phyloP scores from a whole-genome alignment of 2,329 filamentous ascomycete genomes.

The Mycosphaerella arachidis region DNA sequence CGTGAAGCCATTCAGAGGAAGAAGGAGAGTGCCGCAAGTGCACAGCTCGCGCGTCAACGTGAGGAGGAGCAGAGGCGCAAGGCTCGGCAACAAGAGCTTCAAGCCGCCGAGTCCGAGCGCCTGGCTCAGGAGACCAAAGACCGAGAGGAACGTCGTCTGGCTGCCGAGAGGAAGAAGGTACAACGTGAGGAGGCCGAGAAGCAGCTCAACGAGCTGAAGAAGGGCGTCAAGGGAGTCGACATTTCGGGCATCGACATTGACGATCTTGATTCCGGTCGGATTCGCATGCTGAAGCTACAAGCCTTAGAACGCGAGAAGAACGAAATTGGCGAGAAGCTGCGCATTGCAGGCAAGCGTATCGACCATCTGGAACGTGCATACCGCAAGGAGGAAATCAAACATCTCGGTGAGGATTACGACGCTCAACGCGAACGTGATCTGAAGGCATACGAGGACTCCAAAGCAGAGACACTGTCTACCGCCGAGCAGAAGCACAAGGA shows the following conservation, averaged over 20 bases:
- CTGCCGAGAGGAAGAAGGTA: slow-evolving; percentile 75
- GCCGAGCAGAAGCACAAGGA: slow-evolving; percentile 85
- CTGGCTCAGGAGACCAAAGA: slow-evolving; percentile 89
- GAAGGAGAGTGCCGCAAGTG: slow-evolving; percentile 90
- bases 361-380: slow-evolving; percentile 97
- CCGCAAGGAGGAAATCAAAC: slow-evolving; percentile 92
- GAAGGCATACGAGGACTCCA: slow-evolving; percentile 74
- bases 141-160: slow-evolving; percentile 78
- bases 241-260: slow-evolving; percentile 84
- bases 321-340: slow-evolving; percentile 83
- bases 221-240: slow-evolving; percentile 77
- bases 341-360: slow-evolving; percentile 88
- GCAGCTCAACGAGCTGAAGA: slow-evolving; percentile 92
- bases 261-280: slow-evolving; percentile 54
- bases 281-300: slow-evolving; percentile 90
- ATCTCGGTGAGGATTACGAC: slow-evolving; percentile 79
- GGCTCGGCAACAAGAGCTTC: slow-evolving; percentile 78
- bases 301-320: slow-evolving; percentile 98
- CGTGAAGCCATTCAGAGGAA: slow-evolving; percentile 93
- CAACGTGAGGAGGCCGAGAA: slow-evolving; percentile 60
- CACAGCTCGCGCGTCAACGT: slow-evolving; percentile 81
- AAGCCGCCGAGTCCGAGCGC: slow-evolving; percentile 84
- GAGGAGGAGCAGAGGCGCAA: slow-evolving; percentile 88
- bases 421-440: slow-evolving; percentile 73
- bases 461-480: slow-evolving; percentile 71